These are phyloP conservation scores for Volutella citrinella DNA, from an alignment of 2,329 filamentous ascomycete genomes.

Conservation along the genomic window DNA sequence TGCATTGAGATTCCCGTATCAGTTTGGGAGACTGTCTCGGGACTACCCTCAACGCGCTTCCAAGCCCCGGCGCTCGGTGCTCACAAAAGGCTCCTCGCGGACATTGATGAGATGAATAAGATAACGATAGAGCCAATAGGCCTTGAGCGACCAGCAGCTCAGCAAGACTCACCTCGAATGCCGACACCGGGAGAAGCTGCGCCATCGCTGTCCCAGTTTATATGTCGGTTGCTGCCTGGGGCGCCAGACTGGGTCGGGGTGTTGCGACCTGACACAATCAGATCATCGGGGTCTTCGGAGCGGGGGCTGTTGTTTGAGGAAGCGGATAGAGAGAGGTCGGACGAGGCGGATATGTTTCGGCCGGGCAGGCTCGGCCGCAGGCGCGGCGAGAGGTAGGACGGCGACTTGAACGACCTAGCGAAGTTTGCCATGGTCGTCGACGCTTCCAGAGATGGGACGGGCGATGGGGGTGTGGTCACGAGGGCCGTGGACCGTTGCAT, in stretches of 20 bases:
- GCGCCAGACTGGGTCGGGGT: too few species aligned
- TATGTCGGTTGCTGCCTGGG: too few species aligned
- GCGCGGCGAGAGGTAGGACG: conserved; percentile 41
- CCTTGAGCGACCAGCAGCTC: conserved; percentile 13
- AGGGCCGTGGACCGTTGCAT: too few species aligned
- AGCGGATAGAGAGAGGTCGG: conserved; percentile 40
- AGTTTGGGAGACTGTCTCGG: too few species aligned
- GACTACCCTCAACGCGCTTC: too few species aligned
- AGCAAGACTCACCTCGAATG: conserved; percentile 14
- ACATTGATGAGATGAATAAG: conserved; percentile 8
- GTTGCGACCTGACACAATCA: conserved; percentile 24
- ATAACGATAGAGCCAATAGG: conserved; percentile 10
- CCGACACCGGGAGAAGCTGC: conserved; percentile 9
- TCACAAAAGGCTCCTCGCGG: too few species aligned
- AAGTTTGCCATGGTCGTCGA: conserved; percentile 43
- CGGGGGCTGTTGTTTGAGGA: conserved; percentile 23
- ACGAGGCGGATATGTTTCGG: conserved; percentile 45
- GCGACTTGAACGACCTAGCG: conserved; percentile 47
- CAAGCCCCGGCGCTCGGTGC: too few species aligned
- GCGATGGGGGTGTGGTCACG: too few species aligned
- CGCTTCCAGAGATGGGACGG: conserved; percentile 3
- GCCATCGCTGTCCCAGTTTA: conserved; percentile 14
- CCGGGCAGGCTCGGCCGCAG: conserved; percentile 43
- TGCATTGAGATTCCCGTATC: too few species aligned
- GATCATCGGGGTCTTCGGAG: conserved; percentile 30